Evolutionary conservation across 2,329 filamentous ascomycete species (phyloP).

Genomic region (Sclerotinia trifoliorum): DNA sequence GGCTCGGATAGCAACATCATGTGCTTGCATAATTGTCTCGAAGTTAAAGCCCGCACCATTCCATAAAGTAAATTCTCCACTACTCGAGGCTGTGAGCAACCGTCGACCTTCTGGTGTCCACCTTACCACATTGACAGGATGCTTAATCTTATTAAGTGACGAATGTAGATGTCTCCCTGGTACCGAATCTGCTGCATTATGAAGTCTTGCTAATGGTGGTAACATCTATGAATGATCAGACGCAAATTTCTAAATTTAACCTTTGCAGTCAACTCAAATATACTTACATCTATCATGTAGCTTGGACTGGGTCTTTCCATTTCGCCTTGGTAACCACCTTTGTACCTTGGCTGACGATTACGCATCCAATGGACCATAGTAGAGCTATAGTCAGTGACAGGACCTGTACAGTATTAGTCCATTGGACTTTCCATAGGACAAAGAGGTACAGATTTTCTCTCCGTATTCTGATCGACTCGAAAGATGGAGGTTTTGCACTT

Average conservation of each 20-base stretch:
- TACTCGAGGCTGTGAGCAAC: slow-evolving; percentile 88
- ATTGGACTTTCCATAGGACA: neutral
- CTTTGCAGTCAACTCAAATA: neutral
- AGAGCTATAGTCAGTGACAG: slow-evolving; percentile 89
- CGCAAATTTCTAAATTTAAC: neutral
- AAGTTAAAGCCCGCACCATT: slow-evolving; percentile 99
- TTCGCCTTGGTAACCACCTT: slow-evolving; percentile 69
- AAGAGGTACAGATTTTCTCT: neutral
- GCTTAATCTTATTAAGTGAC: slow-evolving; percentile 97
- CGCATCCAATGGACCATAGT: slow-evolving; percentile 91
- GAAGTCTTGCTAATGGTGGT: slow-evolving; percentile 73
- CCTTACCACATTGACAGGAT: slow-evolving; percentile 92
- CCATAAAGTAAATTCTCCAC: slow-evolving; percentile 97
- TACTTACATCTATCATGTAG: slow-evolving; percentile 81
- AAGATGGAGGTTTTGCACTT: slow-evolving; percentile 26
- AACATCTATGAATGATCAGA: slow-evolving; percentile 63
- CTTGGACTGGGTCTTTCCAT: slow-evolving; percentile 81
- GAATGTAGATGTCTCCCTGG: slow-evolving; percentile 95
- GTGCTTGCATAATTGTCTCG: slow-evolving; percentile 98
- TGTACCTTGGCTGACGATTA: slow-evolving; percentile 73
- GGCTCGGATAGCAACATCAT: slow-evolving; percentile 82
- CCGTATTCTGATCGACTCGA: too few relatives aligned
- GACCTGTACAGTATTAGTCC: slow-evolving; percentile 53
- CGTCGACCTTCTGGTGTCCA: slow-evolving; percentile 97
- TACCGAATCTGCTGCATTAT: slow-evolving; percentile 78